These are phyloP conservation scores for Ceratocystis harringtonii DNA, from an alignment of 2,329 filamentous ascomycete genomes.

Conservation along the genomic window DNA sequence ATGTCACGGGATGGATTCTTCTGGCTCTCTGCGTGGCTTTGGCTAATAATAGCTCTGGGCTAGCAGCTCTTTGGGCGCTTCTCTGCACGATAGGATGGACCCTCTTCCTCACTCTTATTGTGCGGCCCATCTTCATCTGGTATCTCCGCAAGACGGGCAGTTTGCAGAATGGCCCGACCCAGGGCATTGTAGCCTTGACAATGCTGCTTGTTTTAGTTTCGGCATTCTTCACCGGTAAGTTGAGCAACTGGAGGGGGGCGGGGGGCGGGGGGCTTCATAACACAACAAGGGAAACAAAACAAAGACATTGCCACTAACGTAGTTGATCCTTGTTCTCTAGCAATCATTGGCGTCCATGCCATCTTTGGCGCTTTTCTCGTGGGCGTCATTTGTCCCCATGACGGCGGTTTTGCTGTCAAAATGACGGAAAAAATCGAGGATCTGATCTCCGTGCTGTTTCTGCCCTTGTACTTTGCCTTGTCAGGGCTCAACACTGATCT, in stretches of 20 bases:
- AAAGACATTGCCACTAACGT: not conserved
- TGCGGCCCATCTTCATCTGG: slow-evolving; percentile 63
- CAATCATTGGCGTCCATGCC: slow-evolving; percentile 80
- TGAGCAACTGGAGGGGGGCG: too few relatives aligned
- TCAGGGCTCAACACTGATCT: slow-evolving; percentile 82
- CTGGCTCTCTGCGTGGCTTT: slow-evolving; percentile 85
- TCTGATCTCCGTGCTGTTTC: slow-evolving; percentile 64
- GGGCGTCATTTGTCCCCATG: slow-evolving; percentile 78
- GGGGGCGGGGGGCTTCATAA: not conserved
- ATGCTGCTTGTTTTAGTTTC: slow-evolving; percentile 64
- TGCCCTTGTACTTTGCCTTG: slow-evolving; percentile 85
- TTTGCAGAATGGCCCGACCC: slow-evolving; percentile 75
- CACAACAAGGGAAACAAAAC: not conserved
- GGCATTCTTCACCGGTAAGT: slow-evolving; percentile 57
- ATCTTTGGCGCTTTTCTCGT: slow-evolving; percentile 90
- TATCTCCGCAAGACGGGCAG: slow-evolving; percentile 58
- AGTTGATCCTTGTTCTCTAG: not conserved
- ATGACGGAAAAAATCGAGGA: slow-evolving; percentile 91
- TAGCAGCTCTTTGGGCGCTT: slow-evolving; percentile 74
- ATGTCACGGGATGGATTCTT: slow-evolving; percentile 67
- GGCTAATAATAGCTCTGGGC: slow-evolving; percentile 70
- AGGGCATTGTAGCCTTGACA: slow-evolving; percentile 69
- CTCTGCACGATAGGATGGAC: slow-evolving; percentile 61
- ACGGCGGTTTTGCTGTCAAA: slow-evolving; percentile 79
- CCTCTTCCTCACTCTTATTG: slow-evolving; percentile 55